A percentile compares a stretch with the other conserved stretches of the same genome.
Conservation (phyloP, 768 basidiomycete species). For the Dentipellis fragilis region DNA sequence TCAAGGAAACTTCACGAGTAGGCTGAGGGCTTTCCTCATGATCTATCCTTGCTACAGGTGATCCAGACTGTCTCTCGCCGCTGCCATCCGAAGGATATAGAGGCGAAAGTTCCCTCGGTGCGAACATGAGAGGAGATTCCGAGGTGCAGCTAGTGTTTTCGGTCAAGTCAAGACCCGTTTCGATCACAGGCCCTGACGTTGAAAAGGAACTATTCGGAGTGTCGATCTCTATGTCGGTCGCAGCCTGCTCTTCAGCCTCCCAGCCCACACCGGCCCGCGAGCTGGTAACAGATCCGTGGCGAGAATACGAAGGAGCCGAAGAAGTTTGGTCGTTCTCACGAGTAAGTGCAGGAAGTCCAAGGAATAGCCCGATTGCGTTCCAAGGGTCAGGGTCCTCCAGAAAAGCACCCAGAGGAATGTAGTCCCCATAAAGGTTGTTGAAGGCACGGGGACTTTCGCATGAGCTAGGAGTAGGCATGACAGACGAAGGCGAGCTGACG, state of each 20-base stretch:
- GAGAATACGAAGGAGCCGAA: not conserved
- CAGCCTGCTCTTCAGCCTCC: too few species aligned
- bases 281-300: not conserved
- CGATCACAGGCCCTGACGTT: too few species aligned
- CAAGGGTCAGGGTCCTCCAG: conserved; percentile 7
- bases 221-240: too few species aligned
- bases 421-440: not conserved
- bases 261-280: not conserved
- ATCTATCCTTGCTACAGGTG: not conserved
- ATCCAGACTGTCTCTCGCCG: not conserved
- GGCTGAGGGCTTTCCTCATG: not conserved
- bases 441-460: not conserved
- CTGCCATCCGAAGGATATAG: not conserved
- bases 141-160: too few species aligned
- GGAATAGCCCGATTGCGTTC: conserved; percentile 11
- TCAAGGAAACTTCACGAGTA: not conserved
- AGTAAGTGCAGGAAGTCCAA: conserved; percentile 4
- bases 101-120: too few species aligned
- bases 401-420: conserved; percentile 3
- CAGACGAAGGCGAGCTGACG: not conserved
- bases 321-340: not conserved
- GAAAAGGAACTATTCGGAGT: too few species aligned
- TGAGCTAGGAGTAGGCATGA: not conserved
- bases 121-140: too few species aligned
- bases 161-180: too few species aligned